A percentile compares a stretch with the other conserved stretches of the same genome.
phyloP scores from a whole-genome alignment of 1,284 basidiomycete species.

The Ganoderma sinense region DNA sequence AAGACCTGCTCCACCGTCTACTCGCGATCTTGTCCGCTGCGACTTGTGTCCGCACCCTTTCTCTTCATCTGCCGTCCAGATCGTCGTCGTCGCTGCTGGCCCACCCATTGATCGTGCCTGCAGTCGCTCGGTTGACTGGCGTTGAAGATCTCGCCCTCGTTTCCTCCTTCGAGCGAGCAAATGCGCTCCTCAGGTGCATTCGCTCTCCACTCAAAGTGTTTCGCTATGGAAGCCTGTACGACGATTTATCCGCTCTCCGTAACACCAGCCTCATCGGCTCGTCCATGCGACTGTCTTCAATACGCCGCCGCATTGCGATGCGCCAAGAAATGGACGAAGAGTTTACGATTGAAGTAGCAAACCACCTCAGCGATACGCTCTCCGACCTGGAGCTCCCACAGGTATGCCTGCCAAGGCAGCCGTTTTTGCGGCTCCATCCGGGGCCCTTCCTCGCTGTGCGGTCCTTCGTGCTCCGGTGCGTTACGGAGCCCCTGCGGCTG shows the following conservation, averaged over 20 bases:
- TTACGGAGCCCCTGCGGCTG: not conserved
- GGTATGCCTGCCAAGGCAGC: not conserved
- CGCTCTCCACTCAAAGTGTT: not conserved
- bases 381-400: not conserved
- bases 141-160: not conserved
- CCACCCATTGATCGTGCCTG: not conserved
- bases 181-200: not conserved
- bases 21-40: not conserved
- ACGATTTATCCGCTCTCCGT: not conserved
- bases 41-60: not conserved
- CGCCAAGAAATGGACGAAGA: not conserved
- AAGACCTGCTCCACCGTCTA: not conserved
- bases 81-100: not conserved
- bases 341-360: not conserved
- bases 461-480: not conserved
- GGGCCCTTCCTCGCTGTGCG: not conserved
- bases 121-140: not conserved
- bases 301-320: not conserved
- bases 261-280: not conserved
- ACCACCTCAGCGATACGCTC: not conserved
- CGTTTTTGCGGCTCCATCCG: not conserved
- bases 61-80: not conserved
- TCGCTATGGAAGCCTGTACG: not conserved
- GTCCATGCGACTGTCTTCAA: not conserved
- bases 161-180: not conserved